Evolutionary conservation across 2,329 filamentous ascomycete species (phyloP).

Genomic region (Diaporthe sp.): DNA sequence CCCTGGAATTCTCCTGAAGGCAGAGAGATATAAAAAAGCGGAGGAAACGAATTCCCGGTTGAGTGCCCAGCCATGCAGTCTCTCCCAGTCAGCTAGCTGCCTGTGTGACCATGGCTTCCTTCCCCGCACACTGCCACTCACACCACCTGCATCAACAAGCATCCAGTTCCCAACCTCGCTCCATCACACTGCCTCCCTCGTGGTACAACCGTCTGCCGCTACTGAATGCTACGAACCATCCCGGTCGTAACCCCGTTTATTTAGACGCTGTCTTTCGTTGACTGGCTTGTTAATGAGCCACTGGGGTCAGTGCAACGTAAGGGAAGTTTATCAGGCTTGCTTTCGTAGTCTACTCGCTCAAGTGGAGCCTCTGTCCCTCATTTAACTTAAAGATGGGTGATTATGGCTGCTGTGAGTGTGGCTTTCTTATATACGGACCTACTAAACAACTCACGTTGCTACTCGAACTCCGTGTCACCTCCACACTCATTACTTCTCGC

Average conservation of each 20-base stretch:
- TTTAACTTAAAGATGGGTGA: constrained; percentile 22
- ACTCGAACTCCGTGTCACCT: too few relatives aligned
- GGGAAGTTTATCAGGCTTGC: background rate
- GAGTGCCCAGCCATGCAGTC: constrained; percentile 23
- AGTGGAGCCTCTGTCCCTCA: background rate
- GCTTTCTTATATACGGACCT: background rate
- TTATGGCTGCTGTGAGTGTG: constrained; percentile 24
- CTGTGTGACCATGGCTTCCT: background rate
- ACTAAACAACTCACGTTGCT: background rate
- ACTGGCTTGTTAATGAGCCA: background rate
- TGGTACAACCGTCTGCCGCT: background rate
- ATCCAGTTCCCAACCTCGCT: background rate
- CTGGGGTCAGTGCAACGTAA: background rate
- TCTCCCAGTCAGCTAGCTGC: background rate
- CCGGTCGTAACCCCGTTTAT: background rate
- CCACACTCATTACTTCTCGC: background rate
- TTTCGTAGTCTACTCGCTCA: background rate
- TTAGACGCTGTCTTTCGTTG: background rate
- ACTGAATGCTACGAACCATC: constrained; percentile 1
- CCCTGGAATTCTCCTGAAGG: background rate
- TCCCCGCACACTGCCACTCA: constrained; percentile 25
- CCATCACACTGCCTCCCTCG: background rate
- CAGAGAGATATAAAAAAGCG: background rate
- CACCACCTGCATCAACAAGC: constrained; percentile 4
- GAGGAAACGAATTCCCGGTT: background rate